Conservation (phyloP, 1,284 basidiomycete species). For the Malassezia japonica region DNA sequence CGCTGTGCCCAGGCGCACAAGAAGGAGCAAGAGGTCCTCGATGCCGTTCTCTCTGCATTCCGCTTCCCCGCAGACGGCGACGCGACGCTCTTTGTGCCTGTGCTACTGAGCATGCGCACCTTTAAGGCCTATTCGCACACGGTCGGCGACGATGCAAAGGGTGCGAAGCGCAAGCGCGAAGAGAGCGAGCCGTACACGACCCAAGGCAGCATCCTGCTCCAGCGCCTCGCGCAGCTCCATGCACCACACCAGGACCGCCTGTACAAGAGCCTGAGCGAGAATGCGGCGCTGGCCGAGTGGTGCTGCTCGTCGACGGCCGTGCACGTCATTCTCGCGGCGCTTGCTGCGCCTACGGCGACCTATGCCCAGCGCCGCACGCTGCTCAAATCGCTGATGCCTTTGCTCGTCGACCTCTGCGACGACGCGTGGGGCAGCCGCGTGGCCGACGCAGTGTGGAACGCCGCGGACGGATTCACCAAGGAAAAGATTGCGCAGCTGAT, state of each 20-base stretch:
- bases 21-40: not conserved
- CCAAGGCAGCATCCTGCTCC: conserved; percentile 39
- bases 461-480: conserved; percentile 31
- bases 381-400: conserved; percentile 12
- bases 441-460: conserved; percentile 34
- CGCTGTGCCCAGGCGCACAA: not conserved
- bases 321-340: conserved; percentile 21
- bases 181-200: conserved; percentile 19
- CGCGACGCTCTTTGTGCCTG: conserved; percentile 10
- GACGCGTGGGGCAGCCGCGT: conserved; percentile 43
- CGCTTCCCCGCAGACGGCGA: conserved; percentile 9
- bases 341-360: conserved; percentile 19
- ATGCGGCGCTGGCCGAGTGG: conserved; percentile 20
- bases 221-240: conserved; percentile 25
- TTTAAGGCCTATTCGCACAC: conserved; percentile 12
- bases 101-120: conserved; percentile 15
- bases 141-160: not conserved
- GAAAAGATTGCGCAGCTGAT: conserved; percentile 25
- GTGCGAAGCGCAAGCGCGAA: conserved; percentile 16
- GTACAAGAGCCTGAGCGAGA: conserved; percentile 19
- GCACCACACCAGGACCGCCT: conserved; percentile 17
- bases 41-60: conserved; percentile 5
- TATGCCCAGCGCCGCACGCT: conserved; percentile 28
- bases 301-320: conserved; percentile 23
- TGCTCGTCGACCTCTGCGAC: conserved; percentile 21